phyloP scores from a whole-genome alignment of 371 early-diverging fungal species.

The Mortierella sp. region DNA sequence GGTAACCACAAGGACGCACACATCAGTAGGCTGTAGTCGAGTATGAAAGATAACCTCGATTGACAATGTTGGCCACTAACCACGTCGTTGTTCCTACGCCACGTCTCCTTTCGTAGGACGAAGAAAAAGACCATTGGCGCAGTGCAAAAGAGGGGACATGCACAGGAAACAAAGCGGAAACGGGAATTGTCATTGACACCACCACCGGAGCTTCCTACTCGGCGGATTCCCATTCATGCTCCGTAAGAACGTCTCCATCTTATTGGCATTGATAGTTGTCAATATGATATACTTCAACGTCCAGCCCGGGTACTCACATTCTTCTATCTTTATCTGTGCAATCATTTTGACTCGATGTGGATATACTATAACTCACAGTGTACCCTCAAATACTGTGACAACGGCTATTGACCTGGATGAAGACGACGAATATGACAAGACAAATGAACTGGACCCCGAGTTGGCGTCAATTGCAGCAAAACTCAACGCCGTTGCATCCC shows the following conservation, averaged over 20 bases:
- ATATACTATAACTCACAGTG: not conserved
- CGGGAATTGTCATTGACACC: constrained; percentile 50
- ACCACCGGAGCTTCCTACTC: constrained; percentile 39
- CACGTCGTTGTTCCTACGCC: not conserved
- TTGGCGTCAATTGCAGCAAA: constrained; percentile 45
- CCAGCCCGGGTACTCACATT: not conserved
- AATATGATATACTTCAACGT: not conserved
- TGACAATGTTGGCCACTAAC: not conserved
- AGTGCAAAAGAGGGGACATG: not conserved
- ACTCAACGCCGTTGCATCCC: constrained; percentile 18
- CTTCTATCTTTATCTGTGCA: not conserved
- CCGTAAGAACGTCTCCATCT: constrained; percentile 13
- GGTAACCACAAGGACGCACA: not conserved
- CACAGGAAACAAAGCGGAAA: constrained; percentile 36
- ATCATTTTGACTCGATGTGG: not conserved
- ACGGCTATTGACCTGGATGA: constrained; percentile 23
- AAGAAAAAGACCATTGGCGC: not conserved
- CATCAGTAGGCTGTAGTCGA: not conserved
- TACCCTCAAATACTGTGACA: constrained; percentile 1
- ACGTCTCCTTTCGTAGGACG: not conserved
- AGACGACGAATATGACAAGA: constrained; percentile 18
- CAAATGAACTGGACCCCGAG: constrained; percentile 48
- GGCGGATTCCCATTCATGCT: not conserved
- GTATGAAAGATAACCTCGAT: not conserved
- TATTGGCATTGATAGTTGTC: not conserved